A percentile compares a stretch with the other conserved stretches of the same genome.
Evolutionary conservation across 441 rosid genomes (phyloP).

Genomic region (Gossypium davidsonii): DNA sequence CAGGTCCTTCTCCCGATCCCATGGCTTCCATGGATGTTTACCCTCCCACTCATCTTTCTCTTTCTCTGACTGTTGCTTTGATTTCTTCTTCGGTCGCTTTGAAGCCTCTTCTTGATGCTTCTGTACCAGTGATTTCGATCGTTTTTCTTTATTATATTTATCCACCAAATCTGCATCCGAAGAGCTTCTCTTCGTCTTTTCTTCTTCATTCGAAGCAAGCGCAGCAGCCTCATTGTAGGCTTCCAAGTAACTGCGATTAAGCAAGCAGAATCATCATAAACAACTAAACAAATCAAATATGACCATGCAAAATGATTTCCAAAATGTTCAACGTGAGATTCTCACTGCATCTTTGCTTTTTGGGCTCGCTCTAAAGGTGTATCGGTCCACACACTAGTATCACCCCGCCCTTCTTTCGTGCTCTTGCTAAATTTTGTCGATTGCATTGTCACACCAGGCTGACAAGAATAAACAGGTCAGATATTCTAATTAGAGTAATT

Average conservation of each 20-base stretch:
- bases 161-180: conserved; percentile 82
- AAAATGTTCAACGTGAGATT: neutral
- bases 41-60: conserved; percentile 80
- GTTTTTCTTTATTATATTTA: conserved; percentile 72
- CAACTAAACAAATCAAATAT: neutral
- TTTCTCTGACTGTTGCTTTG: conserved; percentile 28
- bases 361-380: conserved; percentile 78
- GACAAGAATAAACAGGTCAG: conserved; percentile 19
- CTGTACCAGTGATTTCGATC: conserved; percentile 75
- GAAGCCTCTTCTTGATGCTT: conserved; percentile 57
- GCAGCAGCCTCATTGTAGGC: conserved; percentile 54
- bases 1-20: conserved; percentile 92
- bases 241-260: conserved; percentile 59
- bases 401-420: conserved; percentile 80
- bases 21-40: conserved; percentile 95
- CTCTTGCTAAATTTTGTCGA: conserved; percentile 63
- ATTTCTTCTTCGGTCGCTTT: conserved; percentile 57
- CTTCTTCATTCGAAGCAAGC: conserved; percentile 68
- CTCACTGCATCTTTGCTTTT: conserved; percentile 81
- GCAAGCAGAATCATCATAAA: neutral
- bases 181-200: conserved; percentile 28
- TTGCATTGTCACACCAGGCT: conserved; percentile 75
- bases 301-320: neutral
- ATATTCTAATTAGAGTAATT: neutral
- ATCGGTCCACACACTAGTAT: conserved; percentile 80